phyloP scores from a whole-genome alignment of 306 rosid species.

The Dalbergia oliveri region DNA sequence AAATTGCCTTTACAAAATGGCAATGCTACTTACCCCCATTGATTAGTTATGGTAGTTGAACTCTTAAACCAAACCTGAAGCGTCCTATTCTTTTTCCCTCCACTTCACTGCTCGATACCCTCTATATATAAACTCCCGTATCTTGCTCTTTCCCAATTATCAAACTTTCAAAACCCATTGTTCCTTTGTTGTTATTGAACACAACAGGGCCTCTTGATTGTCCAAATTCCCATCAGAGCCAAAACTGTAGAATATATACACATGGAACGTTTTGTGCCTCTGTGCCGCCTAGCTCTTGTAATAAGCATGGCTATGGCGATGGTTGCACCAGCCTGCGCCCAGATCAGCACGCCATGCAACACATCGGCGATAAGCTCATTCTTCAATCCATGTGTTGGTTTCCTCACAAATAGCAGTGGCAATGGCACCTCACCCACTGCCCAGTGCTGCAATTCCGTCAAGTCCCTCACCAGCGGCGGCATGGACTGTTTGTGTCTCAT shows the following conservation, averaged over 20 bases:
- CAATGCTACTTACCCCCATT: conserved; percentile 24
- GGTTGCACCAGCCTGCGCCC: conserved; percentile 54
- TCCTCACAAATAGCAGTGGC: conserved; percentile 69
- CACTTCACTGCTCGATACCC: conserved; percentile 29
- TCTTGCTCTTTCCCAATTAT: conserved; percentile 25
- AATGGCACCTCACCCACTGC: conserved; percentile 74
- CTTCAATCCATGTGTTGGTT: conserved; percentile 71
- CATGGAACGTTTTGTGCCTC: conserved; percentile 49
- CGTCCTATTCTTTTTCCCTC: conserved; percentile 32
- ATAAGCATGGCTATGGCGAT: conserved; percentile 46
- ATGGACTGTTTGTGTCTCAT: conserved; percentile 81
- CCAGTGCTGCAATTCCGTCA: conserved; percentile 74
- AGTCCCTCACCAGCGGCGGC: conserved; percentile 62
- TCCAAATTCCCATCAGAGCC: conserved; percentile 14
- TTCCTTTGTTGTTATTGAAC: conserved; percentile 2
- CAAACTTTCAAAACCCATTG: conserved; percentile 18
- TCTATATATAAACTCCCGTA: conserved; percentile 60
- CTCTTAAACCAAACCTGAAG: conserved; percentile 70
- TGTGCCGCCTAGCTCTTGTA: conserved; percentile 35
- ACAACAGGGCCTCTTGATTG: background rate
- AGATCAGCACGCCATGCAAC: conserved; percentile 67
- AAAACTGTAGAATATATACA: background rate
- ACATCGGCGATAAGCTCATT: conserved; percentile 52
- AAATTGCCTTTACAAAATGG: conserved; percentile 18
- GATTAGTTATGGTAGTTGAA: conserved; percentile 76